Conservation (phyloP, 2,329 filamentous ascomycete genomes). For the Fusarium annulatum region DNA sequence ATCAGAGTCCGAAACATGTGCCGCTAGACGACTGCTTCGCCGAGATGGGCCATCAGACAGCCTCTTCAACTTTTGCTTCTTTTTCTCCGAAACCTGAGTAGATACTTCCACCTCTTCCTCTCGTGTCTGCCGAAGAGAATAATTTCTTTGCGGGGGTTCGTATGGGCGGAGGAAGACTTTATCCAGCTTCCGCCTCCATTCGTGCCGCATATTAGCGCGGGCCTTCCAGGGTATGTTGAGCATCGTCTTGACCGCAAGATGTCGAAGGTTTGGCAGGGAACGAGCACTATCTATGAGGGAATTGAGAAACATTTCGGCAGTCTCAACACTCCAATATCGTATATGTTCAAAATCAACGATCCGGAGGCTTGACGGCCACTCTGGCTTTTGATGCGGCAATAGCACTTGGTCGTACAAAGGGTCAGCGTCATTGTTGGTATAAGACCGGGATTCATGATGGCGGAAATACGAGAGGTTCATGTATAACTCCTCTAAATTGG, state of each 20-base stretch:
- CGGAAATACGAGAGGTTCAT: conserved; percentile 86
- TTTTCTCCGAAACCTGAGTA: conserved; percentile 18
- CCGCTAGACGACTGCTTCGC: conserved; percentile 53
- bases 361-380: conserved; percentile 80
- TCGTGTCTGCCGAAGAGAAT: conserved; percentile 36
- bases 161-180: conserved; percentile 70
- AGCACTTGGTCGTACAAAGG: conserved; percentile 79
- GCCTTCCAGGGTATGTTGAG: conserved; percentile 85
- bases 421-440: conserved; percentile 71
- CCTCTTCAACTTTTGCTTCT: conserved; percentile 21
- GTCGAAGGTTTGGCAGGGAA: conserved; percentile 73
- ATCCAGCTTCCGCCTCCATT: conserved; percentile 79
- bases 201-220: conserved; percentile 80
- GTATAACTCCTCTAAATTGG: conserved; percentile 74
- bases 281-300: conserved; percentile 80
- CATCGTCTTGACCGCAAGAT: conserved; percentile 79
- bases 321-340: conserved; percentile 75
- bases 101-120: background rate
- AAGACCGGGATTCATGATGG: conserved; percentile 65
- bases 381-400: conserved; percentile 72
- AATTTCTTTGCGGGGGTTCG: conserved; percentile 52
- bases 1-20: conserved; percentile 42
- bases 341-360: conserved; percentile 81
- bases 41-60: conserved; percentile 47
- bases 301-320: conserved; percentile 81